Conservation (phyloP, 2,329 filamentous ascomycete species). For the Paecilomyces dactylethromorphus region DNA sequence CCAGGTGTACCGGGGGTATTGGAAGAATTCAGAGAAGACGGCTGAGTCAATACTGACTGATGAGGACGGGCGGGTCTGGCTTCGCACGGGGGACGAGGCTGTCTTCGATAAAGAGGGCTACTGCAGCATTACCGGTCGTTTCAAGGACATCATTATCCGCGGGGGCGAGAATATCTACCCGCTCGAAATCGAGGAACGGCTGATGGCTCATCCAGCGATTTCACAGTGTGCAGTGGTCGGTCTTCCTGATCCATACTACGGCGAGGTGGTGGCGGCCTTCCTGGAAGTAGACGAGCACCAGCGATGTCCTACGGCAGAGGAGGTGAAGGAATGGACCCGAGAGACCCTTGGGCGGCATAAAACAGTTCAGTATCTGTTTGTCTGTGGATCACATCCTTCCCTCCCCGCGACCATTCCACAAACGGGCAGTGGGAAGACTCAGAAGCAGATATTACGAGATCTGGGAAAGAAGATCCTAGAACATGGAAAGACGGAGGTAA, state of each 20-base stretch:
- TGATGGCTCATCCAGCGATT: constrained; percentile 55
- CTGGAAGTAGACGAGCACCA: not conserved
- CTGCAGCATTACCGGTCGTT: constrained; percentile 62
- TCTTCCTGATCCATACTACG: constrained; percentile 22
- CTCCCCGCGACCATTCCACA: no score
- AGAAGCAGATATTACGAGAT: no score
- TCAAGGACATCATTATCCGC: constrained; percentile 71
- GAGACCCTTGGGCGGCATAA: no score
- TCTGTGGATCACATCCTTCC: no score
- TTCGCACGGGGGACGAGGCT: constrained; percentile 54
- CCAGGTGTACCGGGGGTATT: constrained; percentile 53
- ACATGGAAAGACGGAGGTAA: no score
- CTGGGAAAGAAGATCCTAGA: no score
- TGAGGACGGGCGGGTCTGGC: constrained; percentile 49
- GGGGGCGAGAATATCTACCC: constrained; percentile 66
- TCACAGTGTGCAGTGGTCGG: constrained; percentile 59
- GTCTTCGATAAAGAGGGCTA: constrained; percentile 52
- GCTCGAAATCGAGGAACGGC: constrained; percentile 63
- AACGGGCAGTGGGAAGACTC: no score
- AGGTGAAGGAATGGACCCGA: no score
- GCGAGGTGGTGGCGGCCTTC: not conserved
- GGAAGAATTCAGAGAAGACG: constrained; percentile 51
- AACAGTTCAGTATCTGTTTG: no score
- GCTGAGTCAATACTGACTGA: constrained; percentile 61
- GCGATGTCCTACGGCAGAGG: no score